These are phyloP conservation scores for Quercus glauca DNA, from an alignment of 306 rosid genomes.

Conservation along the genomic window DNA sequence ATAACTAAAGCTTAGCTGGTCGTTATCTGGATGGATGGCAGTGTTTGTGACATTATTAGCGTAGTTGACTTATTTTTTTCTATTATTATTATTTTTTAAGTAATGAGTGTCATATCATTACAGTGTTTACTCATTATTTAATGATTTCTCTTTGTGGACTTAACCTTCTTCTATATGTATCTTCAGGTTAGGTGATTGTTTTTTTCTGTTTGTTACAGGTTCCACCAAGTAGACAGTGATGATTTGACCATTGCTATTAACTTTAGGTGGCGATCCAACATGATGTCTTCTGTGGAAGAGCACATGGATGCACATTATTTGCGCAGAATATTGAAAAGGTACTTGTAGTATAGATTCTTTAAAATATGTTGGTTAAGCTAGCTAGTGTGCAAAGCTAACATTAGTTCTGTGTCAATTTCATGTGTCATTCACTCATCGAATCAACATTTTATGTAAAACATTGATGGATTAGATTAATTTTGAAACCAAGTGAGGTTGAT, in stretches of 20 bases:
- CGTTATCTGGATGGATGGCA: neutral
- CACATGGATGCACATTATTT: constrained; percentile 91
- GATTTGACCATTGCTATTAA: constrained; percentile 87
- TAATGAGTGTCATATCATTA: neutral
- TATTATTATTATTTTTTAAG: neutral
- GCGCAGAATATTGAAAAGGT: constrained; percentile 87
- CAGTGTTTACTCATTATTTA: neutral
- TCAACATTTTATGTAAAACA: constrained; percentile 40
- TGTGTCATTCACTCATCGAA: constrained; percentile 30
- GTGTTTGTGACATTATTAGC: constrained; percentile 1
- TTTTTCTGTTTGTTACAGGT: constrained; percentile 43
- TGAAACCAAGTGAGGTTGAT: no score
- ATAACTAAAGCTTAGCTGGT: no score
- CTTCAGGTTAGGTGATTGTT: constrained; percentile 7
- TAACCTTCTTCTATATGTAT: neutral
- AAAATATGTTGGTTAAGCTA: constrained; percentile 5
- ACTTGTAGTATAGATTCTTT: constrained; percentile 29
- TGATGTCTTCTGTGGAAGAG: constrained; percentile 65
- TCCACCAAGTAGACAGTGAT: constrained; percentile 90
- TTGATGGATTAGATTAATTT: constrained; percentile 39
- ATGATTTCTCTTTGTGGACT: neutral
- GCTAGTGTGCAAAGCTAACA: constrained; percentile 36
- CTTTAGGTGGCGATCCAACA: constrained; percentile 87
- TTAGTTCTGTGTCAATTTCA: constrained; percentile 32
- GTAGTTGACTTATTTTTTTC: neutral